These are phyloP conservation scores for Heterobasidion occidentale DNA, from an alignment of 1,284 basidiomycete species.

Conservation along the genomic window DNA sequence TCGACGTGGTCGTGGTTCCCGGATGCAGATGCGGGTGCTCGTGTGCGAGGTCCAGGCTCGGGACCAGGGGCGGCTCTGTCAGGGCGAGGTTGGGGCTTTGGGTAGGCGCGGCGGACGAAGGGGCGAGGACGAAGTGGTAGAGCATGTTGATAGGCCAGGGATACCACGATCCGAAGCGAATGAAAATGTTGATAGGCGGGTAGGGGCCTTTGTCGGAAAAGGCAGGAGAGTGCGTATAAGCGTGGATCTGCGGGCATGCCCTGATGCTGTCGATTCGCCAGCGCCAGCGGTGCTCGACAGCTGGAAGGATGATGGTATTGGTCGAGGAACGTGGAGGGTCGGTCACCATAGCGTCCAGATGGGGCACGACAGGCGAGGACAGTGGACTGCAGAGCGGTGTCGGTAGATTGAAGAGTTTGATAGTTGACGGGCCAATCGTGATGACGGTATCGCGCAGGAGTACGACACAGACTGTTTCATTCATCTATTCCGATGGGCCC, in stretches of 20 bases:
- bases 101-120: constrained; percentile 22
- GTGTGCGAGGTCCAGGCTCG: neutral
- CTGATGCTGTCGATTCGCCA: constrained; percentile 47
- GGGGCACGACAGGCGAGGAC: neutral
- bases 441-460: constrained; percentile 19
- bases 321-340: constrained; percentile 3
- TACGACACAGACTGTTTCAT: constrained; percentile 26
- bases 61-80: neutral
- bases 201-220: constrained; percentile 7
- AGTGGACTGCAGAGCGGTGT: neutral
- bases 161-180: constrained; percentile 52
- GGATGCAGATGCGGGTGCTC: neutral
- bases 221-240: constrained; percentile 14
- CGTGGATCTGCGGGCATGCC: constrained; percentile 20
- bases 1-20: neutral
- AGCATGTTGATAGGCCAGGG: constrained; percentile 65
- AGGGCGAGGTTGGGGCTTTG: neutral
- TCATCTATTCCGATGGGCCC: neutral
- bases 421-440: constrained; percentile 21
- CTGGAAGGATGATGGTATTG: constrained; percentile 28
- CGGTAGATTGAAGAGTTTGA: constrained; percentile 10
- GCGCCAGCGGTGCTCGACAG: constrained; percentile 38
- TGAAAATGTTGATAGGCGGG: constrained; percentile 40
- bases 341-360: neutral
- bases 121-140: constrained; percentile 47